Conservation (phyloP, 1,139 yeast species). For the Yamadazyma dushanensis region DNA sequence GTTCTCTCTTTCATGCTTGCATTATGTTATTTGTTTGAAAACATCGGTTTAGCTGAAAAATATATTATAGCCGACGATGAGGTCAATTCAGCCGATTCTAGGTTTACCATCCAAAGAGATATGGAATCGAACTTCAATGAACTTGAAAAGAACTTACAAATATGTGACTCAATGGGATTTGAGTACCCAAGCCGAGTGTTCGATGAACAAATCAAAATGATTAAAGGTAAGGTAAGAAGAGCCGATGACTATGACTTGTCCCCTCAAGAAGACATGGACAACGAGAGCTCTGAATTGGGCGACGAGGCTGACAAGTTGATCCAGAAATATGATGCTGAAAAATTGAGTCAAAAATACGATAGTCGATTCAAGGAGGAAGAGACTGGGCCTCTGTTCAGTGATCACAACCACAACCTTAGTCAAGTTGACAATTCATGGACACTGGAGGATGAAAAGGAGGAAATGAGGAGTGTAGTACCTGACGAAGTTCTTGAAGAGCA, state of each 20-base stretch:
- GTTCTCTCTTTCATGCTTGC: slow-evolving; percentile 34
- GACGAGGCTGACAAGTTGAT: not conserved
- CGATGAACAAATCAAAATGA: slow-evolving; percentile 15
- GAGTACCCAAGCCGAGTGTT: slow-evolving; percentile 26
- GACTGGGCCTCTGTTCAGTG: no score
- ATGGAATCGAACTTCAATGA: slow-evolving; percentile 17
- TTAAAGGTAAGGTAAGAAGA: slow-evolving; percentile 9
- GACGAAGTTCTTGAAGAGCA: no score
- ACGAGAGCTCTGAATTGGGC: not conserved
- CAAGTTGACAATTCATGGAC: no score
- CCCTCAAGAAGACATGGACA: not conserved
- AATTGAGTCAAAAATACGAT: no score
- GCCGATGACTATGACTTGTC: slow-evolving; percentile 7
- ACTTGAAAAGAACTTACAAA: slow-evolving; percentile 24
- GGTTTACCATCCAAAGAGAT: slow-evolving; percentile 11
- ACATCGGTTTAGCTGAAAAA: slow-evolving; percentile 15
- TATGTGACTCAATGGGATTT: slow-evolving; percentile 32
- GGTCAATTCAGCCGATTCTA: slow-evolving; percentile 12
- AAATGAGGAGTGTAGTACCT: not conserved
- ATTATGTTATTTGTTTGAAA: slow-evolving; percentile 27
- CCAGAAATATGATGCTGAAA: no score
- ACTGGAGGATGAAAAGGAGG: no score
- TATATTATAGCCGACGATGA: slow-evolving; percentile 8
- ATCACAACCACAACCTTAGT: no score
- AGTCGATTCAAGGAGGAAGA: no score